Evolutionary conservation across 331 rosid species (phyloP).

Genomic region (Phaseolus coccineus): DNA sequence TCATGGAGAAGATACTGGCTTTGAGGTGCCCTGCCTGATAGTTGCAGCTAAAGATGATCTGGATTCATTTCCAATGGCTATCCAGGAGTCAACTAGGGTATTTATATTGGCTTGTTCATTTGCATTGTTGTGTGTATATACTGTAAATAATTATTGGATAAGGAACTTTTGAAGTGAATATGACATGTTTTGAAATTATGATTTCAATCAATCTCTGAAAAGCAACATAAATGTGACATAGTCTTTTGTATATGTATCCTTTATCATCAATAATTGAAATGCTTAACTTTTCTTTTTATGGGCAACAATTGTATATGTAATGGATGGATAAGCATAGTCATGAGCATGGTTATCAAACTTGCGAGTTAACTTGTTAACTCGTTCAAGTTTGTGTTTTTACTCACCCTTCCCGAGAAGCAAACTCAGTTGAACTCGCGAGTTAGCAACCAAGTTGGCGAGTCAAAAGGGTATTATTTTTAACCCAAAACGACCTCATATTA

Average conservation of each 20-base stretch:
- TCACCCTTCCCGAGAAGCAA: too few species aligned
- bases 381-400: too few species aligned
- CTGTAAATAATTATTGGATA: conserved; percentile 15
- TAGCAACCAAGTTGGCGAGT: too few species aligned
- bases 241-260: neutral
- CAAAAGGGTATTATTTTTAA: too few species aligned
- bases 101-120: conserved; percentile 29
- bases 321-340: conserved; percentile 4
- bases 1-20: conserved; percentile 96
- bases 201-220: neutral
- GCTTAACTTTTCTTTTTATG: neutral
- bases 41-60: conserved; percentile 96
- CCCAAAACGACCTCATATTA: too few species aligned
- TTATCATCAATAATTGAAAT: conserved; percentile 17
- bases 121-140: conserved; percentile 29
- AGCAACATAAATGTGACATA: neutral
- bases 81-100: conserved; percentile 94
- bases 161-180: conserved; percentile 30
- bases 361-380: too few species aligned
- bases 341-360: too few species aligned
- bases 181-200: conserved; percentile 15
- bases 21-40: conserved; percentile 97
- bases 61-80: conserved; percentile 88
- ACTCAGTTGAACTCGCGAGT: too few species aligned
- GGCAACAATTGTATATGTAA: neutral